These are phyloP conservation scores for Penicillium sp. DNA, from an alignment of 2,329 filamentous ascomycete genomes.

Conservation along the genomic window DNA sequence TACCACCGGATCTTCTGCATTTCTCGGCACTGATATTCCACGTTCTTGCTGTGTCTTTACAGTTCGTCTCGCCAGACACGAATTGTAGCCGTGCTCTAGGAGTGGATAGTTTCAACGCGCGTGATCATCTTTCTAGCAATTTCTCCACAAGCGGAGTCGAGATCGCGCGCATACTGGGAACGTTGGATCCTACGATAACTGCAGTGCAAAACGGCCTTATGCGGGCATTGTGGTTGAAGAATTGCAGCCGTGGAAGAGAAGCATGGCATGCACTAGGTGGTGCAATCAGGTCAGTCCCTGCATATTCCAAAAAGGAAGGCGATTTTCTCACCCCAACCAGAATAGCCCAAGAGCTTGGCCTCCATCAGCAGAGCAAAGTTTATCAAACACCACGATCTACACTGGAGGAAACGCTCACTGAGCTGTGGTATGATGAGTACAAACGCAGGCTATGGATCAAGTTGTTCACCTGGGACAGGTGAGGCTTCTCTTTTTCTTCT, in stretches of 20 bases:
- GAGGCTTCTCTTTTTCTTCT: not conserved
- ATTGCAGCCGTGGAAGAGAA: not conserved
- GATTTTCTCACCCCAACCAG: not conserved
- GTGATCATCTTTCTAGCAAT: not conserved
- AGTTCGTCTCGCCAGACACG: not conserved
- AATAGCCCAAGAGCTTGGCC: not conserved
- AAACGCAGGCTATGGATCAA: not conserved
- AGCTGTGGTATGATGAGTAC: not conserved
- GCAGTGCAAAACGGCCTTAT: not conserved
- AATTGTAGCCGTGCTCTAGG: not conserved
- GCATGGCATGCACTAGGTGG: not conserved
- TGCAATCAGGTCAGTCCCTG: not conserved
- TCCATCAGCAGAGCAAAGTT: not conserved
- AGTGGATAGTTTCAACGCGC: not conserved
- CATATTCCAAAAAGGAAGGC: not conserved
- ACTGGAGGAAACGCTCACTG: not conserved
- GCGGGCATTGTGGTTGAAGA: not conserved
- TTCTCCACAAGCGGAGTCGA: not conserved
- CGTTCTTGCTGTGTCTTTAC: not conserved
- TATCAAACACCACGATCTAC: not conserved
- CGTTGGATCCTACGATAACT: not conserved
- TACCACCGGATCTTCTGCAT: not conserved
- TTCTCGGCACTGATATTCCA: not conserved
- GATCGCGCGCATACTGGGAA: not conserved
- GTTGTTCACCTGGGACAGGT: not conserved